Evolutionary conservation across 176 grass and related monocot genomes (phyloP), one percentile per base, ranked within the genome.

Genomic region (Lolium multiflorum): DNA sequence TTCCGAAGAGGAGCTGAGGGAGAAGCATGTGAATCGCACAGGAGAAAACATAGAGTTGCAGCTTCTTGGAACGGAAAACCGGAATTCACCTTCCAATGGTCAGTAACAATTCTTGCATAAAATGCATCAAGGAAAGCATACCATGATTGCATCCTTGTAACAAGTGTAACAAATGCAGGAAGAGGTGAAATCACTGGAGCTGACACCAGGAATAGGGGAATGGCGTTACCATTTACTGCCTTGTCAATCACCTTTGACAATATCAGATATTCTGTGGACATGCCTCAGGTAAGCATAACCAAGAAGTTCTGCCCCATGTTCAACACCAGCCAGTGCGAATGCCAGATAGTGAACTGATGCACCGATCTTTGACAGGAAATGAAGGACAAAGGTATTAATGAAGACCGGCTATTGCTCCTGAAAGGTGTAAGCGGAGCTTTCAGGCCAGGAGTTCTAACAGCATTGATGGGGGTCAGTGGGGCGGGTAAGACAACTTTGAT

Each of bases 401-500:
- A 95, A 59, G 91, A 94, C 22, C 81, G 91, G 16, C 74, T 98
- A 37, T 54, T 95, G 31, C 88, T 98, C 25, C 63, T 98, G 59
- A 98, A 98, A 84, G 93, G 91, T 79, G 93, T 95, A 13, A 92
- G 93, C 6, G 96, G 96, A 76, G 91, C 96, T 60, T 98, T 98
- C 81, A 95, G 93, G 76, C 93, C 93, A 5, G 96, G 96, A 85
- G 96, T 98, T 87, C 88, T 98, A 21, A 98, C 96, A 5, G 96
- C 96, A 31, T 82, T 98, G 77, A 98, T 98, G 96, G 96, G 96
- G 8, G 90, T 98, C 22, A 98, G 96, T 20, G 96, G 96, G 59
- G 96, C 96, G 0, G 96, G 96, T 43, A 98, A 98, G 70, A 98
- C 96, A 48, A 98, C 96, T 57, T 81, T 98, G 61, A 98, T 98